These are phyloP conservation scores for Gaertneriomyces semiglobifer DNA, from an alignment of 192 early-diverging fungal species.

Conservation along the genomic window DNA sequence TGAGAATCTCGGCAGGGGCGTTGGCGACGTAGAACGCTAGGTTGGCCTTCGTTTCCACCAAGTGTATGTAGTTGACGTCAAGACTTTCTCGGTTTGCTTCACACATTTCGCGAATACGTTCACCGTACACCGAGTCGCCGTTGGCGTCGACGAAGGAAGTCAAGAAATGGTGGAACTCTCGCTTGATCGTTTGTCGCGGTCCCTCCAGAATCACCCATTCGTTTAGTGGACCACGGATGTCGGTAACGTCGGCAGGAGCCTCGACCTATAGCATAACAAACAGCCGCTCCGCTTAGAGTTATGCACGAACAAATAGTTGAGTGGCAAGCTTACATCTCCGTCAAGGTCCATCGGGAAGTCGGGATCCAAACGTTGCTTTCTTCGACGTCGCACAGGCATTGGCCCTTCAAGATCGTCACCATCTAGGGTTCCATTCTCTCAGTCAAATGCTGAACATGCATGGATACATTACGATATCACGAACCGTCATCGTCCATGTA, in stretches of 20 bases:
- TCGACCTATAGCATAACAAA: constrained; percentile 23
- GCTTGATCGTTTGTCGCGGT: constrained; percentile 74
- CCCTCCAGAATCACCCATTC: constrained; percentile 87
- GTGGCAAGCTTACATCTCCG: constrained; percentile 47
- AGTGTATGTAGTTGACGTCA: constrained; percentile 81
- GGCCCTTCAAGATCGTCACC: constrained; percentile 46
- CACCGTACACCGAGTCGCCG: constrained; percentile 89
- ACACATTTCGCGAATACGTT: constrained; percentile 84
- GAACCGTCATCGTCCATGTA: constrained; percentile 77
- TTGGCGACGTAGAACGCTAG: constrained; percentile 89
- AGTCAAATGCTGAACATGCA: no score
- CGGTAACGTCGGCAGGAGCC: constrained; percentile 73
- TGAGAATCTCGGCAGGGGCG: constrained; percentile 81
- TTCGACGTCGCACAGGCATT: constrained; percentile 47
- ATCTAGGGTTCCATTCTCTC: constrained; percentile 3
- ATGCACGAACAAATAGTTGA: constrained; percentile 25
- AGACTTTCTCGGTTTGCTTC: constrained; percentile 82
- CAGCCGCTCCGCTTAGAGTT: neutral
- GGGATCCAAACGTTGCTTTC: constrained; percentile 45
- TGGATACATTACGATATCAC: constrained; percentile 7
- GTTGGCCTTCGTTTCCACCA: constrained; percentile 73
- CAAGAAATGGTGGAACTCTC: constrained; percentile 87
- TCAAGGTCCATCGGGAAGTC: constrained; percentile 58
- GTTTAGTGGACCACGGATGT: constrained; percentile 77
- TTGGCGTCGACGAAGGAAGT: constrained; percentile 79